Conservation (phyloP, 2,329 filamentous ascomycete genomes). For the Pseudogymnoascus sp. region DNA sequence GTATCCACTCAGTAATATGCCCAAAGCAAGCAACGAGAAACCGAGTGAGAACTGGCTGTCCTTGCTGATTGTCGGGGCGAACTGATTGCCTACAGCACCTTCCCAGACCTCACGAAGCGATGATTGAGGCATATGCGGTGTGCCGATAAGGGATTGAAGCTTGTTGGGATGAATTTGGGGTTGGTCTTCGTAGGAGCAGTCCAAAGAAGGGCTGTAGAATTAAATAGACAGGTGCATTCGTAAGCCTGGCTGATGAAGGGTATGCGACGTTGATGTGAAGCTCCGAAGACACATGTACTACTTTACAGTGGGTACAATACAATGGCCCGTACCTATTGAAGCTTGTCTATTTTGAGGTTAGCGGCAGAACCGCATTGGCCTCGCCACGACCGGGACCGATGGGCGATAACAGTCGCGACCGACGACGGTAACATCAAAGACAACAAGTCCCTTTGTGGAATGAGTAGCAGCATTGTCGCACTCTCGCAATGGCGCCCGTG, state of each 20-base stretch:
- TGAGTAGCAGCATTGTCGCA: background rate
- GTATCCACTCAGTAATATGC: slow-evolving; percentile 63
- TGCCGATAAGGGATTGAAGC: background rate
- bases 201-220: background rate
- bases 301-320: slow-evolving; percentile 4
- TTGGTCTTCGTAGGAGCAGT: background rate
- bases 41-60: slow-evolving; percentile 74
- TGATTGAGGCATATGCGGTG: slow-evolving; percentile 29
- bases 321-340: background rate
- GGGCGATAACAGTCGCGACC: slow-evolving; percentile 5
- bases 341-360: background rate
- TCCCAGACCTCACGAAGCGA: slow-evolving; percentile 89
- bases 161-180: background rate
- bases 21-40: slow-evolving; percentile 64
- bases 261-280: slow-evolving; percentile 4
- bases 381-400: background rate
- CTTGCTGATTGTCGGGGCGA: slow-evolving; percentile 72
- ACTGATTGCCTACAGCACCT: slow-evolving; percentile 80
- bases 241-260: background rate
- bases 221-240: background rate
- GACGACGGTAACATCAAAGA: background rate
- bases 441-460: background rate
- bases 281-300: slow-evolving; percentile 8
- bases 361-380: background rate
- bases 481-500: background rate